Evolutionary conservation across 2,329 filamentous ascomycete species (phyloP).

Genomic region (Sclerotinia nivalis): DNA sequence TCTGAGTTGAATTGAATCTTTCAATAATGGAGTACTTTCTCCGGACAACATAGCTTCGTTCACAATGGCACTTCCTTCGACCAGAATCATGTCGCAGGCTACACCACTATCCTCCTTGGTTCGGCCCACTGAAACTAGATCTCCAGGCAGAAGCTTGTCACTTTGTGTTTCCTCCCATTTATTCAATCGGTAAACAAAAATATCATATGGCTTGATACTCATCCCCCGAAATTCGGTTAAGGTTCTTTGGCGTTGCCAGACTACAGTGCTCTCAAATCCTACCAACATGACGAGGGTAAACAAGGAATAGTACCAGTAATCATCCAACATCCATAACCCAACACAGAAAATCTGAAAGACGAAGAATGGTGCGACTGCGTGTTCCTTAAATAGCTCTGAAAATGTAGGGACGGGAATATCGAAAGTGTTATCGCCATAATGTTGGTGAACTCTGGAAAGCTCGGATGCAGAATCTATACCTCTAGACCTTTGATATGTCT

Average conservation of each 20-base stretch:
- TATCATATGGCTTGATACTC: constrained; percentile 98
- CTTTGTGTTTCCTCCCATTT: constrained; percentile 89
- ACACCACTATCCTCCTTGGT: constrained; percentile 98
- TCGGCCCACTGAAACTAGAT: constrained; percentile 86
- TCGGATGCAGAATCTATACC: constrained; percentile 76
- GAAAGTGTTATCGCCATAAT: constrained; percentile 95
- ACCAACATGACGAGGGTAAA: constrained; percentile 99
- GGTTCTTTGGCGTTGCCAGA: constrained; percentile 97
- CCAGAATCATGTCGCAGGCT: constrained; percentile 92
- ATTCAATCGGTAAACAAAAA: constrained; percentile 84
- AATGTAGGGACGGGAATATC: constrained; percentile 98
- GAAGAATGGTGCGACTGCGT: constrained; percentile 98
- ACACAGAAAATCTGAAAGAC: constrained; percentile 99
- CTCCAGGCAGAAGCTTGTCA: constrained; percentile 88
- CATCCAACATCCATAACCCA: constrained; percentile 96
- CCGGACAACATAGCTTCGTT: constrained; percentile 99
- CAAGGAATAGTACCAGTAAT: constrained; percentile 99
- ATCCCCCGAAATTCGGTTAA: constrained; percentile 96
- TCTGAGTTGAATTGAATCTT: constrained; percentile 91
- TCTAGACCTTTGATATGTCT: constrained; percentile 74
- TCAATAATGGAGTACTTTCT: constrained; percentile 93
- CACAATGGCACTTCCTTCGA: constrained; percentile 94
- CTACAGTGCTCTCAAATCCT: constrained; percentile 95
- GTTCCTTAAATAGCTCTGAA: constrained; percentile 93
- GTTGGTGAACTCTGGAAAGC: constrained; percentile 76